phyloP scores from a whole-genome alignment of 352 stramenopile species.

The Thalassiosira sp. region DNA sequence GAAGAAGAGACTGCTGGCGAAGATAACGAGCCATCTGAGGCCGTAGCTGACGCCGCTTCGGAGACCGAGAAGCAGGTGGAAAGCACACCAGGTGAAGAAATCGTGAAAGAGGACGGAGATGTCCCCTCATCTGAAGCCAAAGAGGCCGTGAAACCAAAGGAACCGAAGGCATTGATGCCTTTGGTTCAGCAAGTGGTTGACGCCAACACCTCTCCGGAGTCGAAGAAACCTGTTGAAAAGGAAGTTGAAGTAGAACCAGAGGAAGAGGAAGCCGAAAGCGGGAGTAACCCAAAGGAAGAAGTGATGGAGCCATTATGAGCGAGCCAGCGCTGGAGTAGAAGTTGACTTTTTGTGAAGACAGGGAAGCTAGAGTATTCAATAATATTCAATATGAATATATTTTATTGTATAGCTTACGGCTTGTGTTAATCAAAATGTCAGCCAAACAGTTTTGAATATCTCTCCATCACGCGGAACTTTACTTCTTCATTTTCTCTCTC shows the following conservation, averaged over 20 bases:
- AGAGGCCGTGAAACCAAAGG: slow-evolving; percentile 23
- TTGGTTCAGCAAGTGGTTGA: slow-evolving; percentile 48
- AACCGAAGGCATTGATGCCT: slow-evolving; percentile 30
- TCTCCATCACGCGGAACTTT: slow-evolving; percentile 53
- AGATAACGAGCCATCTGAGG: slow-evolving; percentile 12
- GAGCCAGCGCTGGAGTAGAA: neutral
- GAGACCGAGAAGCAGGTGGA: neutral
- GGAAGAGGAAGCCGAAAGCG: slow-evolving; percentile 26
- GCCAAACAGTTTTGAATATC: slow-evolving; percentile 29
- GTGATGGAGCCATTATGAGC: slow-evolving; percentile 8
- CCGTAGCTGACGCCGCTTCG: neutral
- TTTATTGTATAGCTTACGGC: too few relatives aligned
- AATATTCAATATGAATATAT: too few relatives aligned
- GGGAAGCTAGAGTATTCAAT: neutral
- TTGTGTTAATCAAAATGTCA: too few relatives aligned
- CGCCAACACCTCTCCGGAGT: slow-evolving; percentile 22
- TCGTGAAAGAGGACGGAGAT: slow-evolving; percentile 17
- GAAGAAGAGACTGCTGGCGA: slow-evolving; percentile 19
- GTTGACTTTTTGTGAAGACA: neutral
- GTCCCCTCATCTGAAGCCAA: neutral
- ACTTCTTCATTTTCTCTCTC: slow-evolving; percentile 65
- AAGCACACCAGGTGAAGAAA: neutral
- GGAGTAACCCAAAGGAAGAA: neutral
- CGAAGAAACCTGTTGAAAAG: slow-evolving; percentile 38
- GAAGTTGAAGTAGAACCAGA: slow-evolving; percentile 28